phyloP scores from a whole-genome alignment of 2,329 filamentous ascomycete genomes.

The Aaosphaeria pasadenensis region DNA sequence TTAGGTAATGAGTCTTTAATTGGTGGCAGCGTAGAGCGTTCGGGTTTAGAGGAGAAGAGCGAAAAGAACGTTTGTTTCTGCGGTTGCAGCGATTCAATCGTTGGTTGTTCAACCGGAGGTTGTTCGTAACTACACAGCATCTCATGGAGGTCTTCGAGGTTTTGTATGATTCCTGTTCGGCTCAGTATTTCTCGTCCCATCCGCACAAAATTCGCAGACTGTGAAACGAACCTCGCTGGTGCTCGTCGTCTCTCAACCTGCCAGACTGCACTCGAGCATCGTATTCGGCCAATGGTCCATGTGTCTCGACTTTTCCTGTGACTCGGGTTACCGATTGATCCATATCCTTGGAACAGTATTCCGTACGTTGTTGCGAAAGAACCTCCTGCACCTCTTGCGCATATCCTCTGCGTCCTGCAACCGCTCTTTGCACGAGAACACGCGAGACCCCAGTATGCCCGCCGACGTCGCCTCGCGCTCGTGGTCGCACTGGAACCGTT shows the following conservation, averaged over 20 bases:
- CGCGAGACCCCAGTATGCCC: slow-evolving; percentile 5
- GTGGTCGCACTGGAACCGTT: slow-evolving; percentile 7
- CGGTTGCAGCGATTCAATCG: slow-evolving; percentile 64
- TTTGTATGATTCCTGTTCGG: slow-evolving; percentile 74
- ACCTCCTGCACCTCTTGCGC: slow-evolving; percentile 25
- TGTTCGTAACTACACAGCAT: slow-evolving; percentile 73
- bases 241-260: slow-evolving; percentile 77
- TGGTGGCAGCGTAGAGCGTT: slow-evolving; percentile 38
- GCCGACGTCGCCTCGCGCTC: slow-evolving; percentile 3
- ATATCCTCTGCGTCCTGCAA: slow-evolving; percentile 19
- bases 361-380: slow-evolving; percentile 4
- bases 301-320: not conserved
- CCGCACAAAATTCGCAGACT: not conserved
- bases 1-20: slow-evolving; percentile 77
- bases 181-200: slow-evolving; percentile 3
- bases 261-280: slow-evolving; percentile 74
- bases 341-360: not conserved
- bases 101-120: slow-evolving; percentile 72
- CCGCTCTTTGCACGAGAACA: slow-evolving; percentile 6
- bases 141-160: slow-evolving; percentile 83
- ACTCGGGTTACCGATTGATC: not conserved
- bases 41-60: slow-evolving; percentile 55
- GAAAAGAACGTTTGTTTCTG: slow-evolving; percentile 56
- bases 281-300: slow-evolving; percentile 83
- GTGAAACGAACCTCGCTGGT: slow-evolving; percentile 73